Evolutionary conservation across 257 asterid genomes (phyloP), one percentile per base, ranked within the genome.

Genomic region (Solanum dulcamara): DNA sequence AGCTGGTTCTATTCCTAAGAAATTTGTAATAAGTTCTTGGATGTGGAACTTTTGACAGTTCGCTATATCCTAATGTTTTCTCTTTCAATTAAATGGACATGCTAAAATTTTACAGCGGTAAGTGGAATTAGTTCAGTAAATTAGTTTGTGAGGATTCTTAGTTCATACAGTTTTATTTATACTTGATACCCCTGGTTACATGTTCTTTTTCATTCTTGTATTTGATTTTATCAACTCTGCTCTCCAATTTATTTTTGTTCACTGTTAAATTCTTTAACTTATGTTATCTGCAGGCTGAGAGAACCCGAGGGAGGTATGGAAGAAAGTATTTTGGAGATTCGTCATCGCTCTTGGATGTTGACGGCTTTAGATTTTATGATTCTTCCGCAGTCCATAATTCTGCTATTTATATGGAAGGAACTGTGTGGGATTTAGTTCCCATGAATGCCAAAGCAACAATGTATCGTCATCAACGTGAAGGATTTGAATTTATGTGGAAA

Each of bases 381-480:
- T 48, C 89, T 24, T 42, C 68, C 11, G 84, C 64, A 46, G 79
- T 80, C 55, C 55, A 83, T 13, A 50, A 77, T 32, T 46, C 88
- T 18, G 32, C 80, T 20, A 2, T 38, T 42, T 66, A 83, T 28
- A 37, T n/a, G 15, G 71, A 80, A 67, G 94, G 92, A 80, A 90
- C 95, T 5, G 97, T 93, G 60, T 75, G 94, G 88, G 91, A 94
- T 50, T 81, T 92, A 48, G 90, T 96, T 55, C 93, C 93, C 6
- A 67, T 84, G 30, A 40, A 85, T 6, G 72, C 60, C 2, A 89
- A 87, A 81, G 86, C 84, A 75, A 83, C 53, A 7, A 87, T 96
- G 91, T 93, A 88, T 62, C 91, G 87, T 1, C 98, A 96, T 72
- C 99, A 96, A 72, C 87, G 86, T 9, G 93, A 93, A 30, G 99